Base-by-base conservation (phyloP, 768 basidiomycete species). In the Boletus fagicola region DNA sequence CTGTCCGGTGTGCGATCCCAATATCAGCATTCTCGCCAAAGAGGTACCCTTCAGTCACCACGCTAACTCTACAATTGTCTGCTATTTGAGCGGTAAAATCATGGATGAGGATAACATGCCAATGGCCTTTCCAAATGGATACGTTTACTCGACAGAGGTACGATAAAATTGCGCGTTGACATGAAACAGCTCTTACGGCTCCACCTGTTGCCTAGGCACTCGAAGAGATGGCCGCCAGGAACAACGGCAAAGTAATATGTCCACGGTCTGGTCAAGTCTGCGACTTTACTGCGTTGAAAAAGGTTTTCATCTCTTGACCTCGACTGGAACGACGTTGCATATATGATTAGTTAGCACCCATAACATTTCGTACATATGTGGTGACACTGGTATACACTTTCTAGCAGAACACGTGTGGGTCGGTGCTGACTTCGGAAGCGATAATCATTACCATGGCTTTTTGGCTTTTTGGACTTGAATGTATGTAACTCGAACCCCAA, bases 91-190 rank as follows among this genome's bases (percentile, higher is more conserved):
- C 60, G 94, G 96, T 26, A 86, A 87, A 70, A 94, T 98, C 54
- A 96, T 98, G 88, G 90, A 97, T 65, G 94, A 86, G 62, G 86
- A 94, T 68, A 95, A 95, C 65, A 86, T 88, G 79, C 93, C 95
- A 0, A 83, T 97, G 86, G 88, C 86, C 13, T 92, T 97, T 63
- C 90, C 94, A 3, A 85, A 92, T 60, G 95, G 96, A 18, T 80
- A 88, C 65, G 95, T 98, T 39, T 98, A 98, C 71, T 95, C 93
- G n/a, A 78, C 83, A 72, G 91, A 94, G 81, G 95, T 91, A 65
- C 56, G 85, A 75, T 30, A 48, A 53, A 52, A 58, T 50, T 47
- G 33, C 55, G 49, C 1, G 7, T 57, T 63, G 51, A 31, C 52
- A 28, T 31, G 47, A 38, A 39, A 38, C 39, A 22, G 52, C 58